Conservation (phyloP, 192 early-diverging fungal genomes). For the Paraglomus brasilianum region DNA sequence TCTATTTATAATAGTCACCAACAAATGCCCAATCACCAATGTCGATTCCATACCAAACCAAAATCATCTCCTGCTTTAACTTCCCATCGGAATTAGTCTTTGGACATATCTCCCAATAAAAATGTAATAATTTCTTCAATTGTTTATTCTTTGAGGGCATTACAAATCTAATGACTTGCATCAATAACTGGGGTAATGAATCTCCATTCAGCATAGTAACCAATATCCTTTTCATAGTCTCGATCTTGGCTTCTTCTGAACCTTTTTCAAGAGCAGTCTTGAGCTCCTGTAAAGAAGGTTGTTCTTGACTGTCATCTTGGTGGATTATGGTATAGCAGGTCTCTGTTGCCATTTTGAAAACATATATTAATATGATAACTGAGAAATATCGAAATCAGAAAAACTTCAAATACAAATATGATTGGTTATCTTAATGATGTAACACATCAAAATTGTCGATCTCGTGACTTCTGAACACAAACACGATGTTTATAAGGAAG, state of each 20-base stretch:
- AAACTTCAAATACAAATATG: no score
- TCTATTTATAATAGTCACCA: no score
- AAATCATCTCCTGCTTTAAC: conserved; percentile 92
- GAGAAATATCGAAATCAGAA: no score
- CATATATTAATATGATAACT: no score
- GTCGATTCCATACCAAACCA: conserved; percentile 80
- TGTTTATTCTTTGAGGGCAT: conserved; percentile 94
- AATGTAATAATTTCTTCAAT: conserved; percentile 94
- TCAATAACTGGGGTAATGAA: conserved; percentile 80
- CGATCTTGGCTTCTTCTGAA: conserved; percentile 88
- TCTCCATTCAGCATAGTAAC: conserved; percentile 92
- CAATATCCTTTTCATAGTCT: conserved; percentile 93
- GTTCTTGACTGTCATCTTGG: conserved; percentile 62
- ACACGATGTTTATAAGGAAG: no score
- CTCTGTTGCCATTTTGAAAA: conserved; percentile 43
- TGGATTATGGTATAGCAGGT: conserved; percentile 65
- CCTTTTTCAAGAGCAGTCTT: conserved; percentile 83
- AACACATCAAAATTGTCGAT: no score
- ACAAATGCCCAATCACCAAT: no score
- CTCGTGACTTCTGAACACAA: no score
- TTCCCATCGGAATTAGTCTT: conserved; percentile 89
- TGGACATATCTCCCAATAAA: conserved; percentile 98
- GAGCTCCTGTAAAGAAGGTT: conserved; percentile 70
- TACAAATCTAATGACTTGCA: conserved; percentile 98
- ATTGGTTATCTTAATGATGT: no score